A percentile compares a stretch with the other conserved stretches of the same genome.
Evolutionary conservation across 2,329 filamentous ascomycete species (phyloP).

Genomic region (Ceratocystis alfenasii): DNA sequence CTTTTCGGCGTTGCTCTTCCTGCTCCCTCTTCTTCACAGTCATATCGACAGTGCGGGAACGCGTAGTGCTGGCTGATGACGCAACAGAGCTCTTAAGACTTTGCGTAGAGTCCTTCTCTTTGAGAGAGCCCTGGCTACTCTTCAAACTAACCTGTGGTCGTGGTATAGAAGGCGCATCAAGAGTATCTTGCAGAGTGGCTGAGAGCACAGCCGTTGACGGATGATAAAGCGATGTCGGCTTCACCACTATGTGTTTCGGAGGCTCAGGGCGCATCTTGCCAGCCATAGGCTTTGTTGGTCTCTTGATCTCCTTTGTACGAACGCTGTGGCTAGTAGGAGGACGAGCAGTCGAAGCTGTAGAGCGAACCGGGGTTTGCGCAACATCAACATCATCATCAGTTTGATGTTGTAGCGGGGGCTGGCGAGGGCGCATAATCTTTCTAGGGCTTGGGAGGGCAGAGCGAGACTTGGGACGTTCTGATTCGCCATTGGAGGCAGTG

Average conservation of each 20-base stretch:
- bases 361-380: constrained; percentile 34
- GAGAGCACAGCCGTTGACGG: constrained; percentile 47
- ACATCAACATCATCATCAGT: constrained; percentile 44
- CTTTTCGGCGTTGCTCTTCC: constrained; percentile 71
- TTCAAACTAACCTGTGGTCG: constrained; percentile 47
- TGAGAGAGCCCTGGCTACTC: constrained; percentile 53
- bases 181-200: constrained; percentile 46
- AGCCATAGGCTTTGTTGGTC: constrained; percentile 51
- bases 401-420: constrained; percentile 30
- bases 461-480: constrained; percentile 19
- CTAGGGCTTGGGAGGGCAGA: constrained; percentile 19
- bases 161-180: constrained; percentile 28
- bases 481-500: constrained; percentile 1
- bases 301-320: constrained; percentile 40
- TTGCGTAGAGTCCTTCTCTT: constrained; percentile 42
- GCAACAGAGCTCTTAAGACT: constrained; percentile 52
- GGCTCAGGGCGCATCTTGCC: constrained; percentile 58
- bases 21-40: constrained; percentile 74
- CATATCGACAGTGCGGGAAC: constrained; percentile 59
- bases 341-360: constrained; percentile 14
- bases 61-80: constrained; percentile 42
- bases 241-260: constrained; percentile 56
- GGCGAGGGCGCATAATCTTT: constrained; percentile 35
- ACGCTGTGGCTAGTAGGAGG: constrained; percentile 17
- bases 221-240: constrained; percentile 52